Base-by-base conservation (phyloP, 2,329 filamentous ascomycete genomes). In the Mycosphaerella sp. region DNA sequence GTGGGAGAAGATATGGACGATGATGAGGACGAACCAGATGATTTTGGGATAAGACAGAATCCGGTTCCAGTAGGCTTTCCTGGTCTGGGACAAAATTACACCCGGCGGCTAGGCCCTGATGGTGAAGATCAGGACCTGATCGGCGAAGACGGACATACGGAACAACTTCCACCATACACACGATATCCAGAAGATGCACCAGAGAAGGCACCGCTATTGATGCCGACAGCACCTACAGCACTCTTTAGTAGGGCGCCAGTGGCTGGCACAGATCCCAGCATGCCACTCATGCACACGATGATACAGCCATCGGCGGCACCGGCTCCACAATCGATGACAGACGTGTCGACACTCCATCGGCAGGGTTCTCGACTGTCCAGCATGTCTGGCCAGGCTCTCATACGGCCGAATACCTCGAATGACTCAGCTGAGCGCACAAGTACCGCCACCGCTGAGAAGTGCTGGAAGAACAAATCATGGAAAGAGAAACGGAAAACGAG, bases 141-240 rank as follows among this genome's bases (percentile, higher is more conserved):
- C 48, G 90, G 90, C 1, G 87, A 87, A 0, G 83, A 95, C 65
- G 91, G 91, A 1, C 90, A 96, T 67, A 85, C 87, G 1, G 92
- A 97, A 70, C 89, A 95, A 69, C 75, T 96, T 14, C 92, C 92
- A 10, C 92, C 92, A 0, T 97, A 97, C 67, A 88, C 89, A 11
- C 80, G 89, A 68, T 96, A 95, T 70, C 89, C 91, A 2, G 87
- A 95, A 49, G 86, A 89, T 53, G 66, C 64, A 3, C 65, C 66
- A 1, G 64, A 79, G 67, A 67, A 80, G 70, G 76, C 89, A 80
- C 73, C 73, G 8, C 68, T 74, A 10, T 61, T 76, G 23, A 57
- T 62, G 36, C 67, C 67, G 2, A 63, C 64, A 26, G 51, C 51
- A 17, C 67, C 67, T 1, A 63, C 64, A 6, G 56, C 63, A 26